Evolutionary conservation across 768 basidiomycete genomes (phyloP), one percentile per base, ranked within the genome.

Genomic region (Solioccasus polychromus): DNA sequence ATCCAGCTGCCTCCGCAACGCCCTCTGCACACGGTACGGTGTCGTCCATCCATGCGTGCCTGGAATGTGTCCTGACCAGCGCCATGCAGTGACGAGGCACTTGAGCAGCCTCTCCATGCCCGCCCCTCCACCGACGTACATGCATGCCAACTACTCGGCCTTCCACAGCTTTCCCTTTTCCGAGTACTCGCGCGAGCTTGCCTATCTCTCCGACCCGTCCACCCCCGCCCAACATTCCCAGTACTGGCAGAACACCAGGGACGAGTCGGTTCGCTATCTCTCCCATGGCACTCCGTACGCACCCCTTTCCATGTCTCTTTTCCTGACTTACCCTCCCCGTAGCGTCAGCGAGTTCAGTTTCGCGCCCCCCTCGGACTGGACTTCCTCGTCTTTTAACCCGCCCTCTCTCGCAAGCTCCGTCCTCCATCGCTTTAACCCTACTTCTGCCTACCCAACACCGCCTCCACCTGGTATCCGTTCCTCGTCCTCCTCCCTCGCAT

Each of bases 21-120:
- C 86, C 87, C n/a, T 77, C 85, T 8, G 73, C 79, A 29, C 88
- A 90, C 59, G 85, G 88, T 87, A 59, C 67, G n/a, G n/a, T 35
- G 26, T 35, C 30, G 10, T 30, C 12, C 9, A 17, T 23, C 25
- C 6, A 23, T 32, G 48, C 40, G 24, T 36, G 24, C 40, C 52
- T 9, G n/a, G n/a, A n/a, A n/a, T 51, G 5, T 10, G 23, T 5
- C 50, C 48, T 60, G 52, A 59, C 59, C 55, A 43, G 59, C 1
- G 2, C 11, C n/a, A 52, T 22, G 35, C 48, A 90, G 88, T 84
- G 34, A 73, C 84, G 19, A 71, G 83, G 24, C 88, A 89, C 66
- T 59, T 88, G 19, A 72, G 71, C 51, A 76, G 70, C 50, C 71
- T 88, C 52, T 79, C 80, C 19, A 67, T 81, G 26, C 72, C 76